Evolutionary conservation across 2,329 filamentous ascomycete genomes (phyloP), one percentile per base, ranked within the genome.

Genomic region (Aspergillus sp.): DNA sequence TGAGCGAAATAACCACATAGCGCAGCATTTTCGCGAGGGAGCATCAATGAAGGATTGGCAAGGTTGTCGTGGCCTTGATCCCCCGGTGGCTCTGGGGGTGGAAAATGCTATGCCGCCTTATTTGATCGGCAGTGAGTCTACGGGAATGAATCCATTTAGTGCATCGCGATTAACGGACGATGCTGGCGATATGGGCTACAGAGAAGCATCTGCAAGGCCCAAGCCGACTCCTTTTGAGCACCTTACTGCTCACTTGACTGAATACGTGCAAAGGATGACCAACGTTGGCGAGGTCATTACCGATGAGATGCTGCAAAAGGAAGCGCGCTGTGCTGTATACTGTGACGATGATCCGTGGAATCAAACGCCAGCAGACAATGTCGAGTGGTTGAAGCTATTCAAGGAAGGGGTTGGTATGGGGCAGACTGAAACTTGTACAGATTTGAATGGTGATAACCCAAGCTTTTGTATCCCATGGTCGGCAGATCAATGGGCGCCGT

Each of bases 81-180:
- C 59, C 1, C 70, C 64, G 13, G 67, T 75, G n/a, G 70, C 68
- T 13, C 60, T 66, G 30, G 61, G 70, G 15, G 72, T 76, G 2
- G 69, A 74, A 48, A 75, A 75, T 48, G 68, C 71, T 30, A 70
- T 75, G 38, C 72, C 72, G 13, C 71, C 71, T 7, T 74, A 71
- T 59, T 54, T 74, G 8, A 74, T 74, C 22, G 71, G 66, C 17
- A 60, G 65, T 41, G 71, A 74, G 56, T 60, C 18, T 54, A 66
- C 39, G 4, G 41, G 38, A 3, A 57, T 53, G 38, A 38, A 58
- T 9, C 61, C 63, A 11, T 65, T 62, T 53, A 64, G 56, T 20
- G 60, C 60, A 22, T 56, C 57, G 17, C 48, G 36, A 5, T 6
- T 42, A 5, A 5, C 24, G 3, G 18, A 36, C n/a, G 45, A 22